Percentiles rank a stretch among this genome's conserved stretches.
Conservation (phyloP, 2,329 filamentous ascomycete species). For the Bimuria novae-zelandiae region DNA sequence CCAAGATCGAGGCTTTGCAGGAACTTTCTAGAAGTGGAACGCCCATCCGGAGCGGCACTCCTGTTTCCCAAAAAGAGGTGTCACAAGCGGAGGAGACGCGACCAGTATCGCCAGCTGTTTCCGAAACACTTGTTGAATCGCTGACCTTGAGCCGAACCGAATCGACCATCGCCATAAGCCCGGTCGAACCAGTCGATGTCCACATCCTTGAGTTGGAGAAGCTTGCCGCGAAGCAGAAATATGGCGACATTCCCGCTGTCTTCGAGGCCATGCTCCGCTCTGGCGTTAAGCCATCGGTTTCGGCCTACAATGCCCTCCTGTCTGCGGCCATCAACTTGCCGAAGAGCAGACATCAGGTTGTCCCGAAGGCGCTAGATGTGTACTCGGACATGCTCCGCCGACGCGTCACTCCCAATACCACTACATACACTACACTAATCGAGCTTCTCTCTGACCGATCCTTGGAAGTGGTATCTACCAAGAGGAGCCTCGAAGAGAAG, state of each 20-base stretch:
- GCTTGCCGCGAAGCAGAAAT: constrained; percentile 72
- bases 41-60: constrained; percentile 22
- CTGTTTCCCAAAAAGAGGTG: constrained; percentile 34
- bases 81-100: constrained; percentile 34
- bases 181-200: constrained; percentile 63
- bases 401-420: constrained; percentile 77
- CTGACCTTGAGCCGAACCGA: constrained; percentile 33
- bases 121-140: constrained; percentile 34
- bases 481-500: constrained; percentile 77
- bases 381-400: constrained; percentile 96
- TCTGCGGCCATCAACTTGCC: constrained; percentile 83
- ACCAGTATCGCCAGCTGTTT: constrained; percentile 38
- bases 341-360: constrained; percentile 76
- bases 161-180: constrained; percentile 63
- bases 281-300: constrained; percentile 77
- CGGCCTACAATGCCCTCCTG: constrained; percentile 91
- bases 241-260: constrained; percentile 84
- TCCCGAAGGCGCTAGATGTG: constrained; percentile 89
- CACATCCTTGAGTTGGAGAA: constrained; percentile 80
- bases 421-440: constrained; percentile 88
- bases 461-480: constrained; percentile 75
- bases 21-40: constrained; percentile 33
- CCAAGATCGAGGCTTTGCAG: constrained; percentile 60
- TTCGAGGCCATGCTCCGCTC: constrained; percentile 90
- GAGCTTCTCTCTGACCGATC: constrained; percentile 80